These are phyloP conservation scores for Penicillium brasilianum DNA, from an alignment of 2,329 filamentous ascomycete species.

Conservation along the genomic window DNA sequence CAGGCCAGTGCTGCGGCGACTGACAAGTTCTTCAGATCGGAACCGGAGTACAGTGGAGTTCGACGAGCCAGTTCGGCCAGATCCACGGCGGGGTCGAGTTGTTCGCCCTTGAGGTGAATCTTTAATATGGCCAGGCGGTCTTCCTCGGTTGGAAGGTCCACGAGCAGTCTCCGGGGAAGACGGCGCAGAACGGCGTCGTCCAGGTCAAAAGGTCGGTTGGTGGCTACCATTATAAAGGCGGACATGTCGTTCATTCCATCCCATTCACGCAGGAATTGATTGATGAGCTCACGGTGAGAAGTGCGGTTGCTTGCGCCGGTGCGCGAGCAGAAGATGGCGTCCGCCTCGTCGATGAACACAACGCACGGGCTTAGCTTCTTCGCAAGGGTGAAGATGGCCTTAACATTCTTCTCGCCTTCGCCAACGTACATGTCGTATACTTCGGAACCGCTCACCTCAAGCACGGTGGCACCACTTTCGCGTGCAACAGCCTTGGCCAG, in stretches of 20 bases:
- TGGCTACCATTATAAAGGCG: conserved; percentile 98
- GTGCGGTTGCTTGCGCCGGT: conserved; percentile 66
- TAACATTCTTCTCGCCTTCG: conserved; percentile 94
- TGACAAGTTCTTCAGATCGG: conserved; percentile 58
- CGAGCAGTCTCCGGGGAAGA: conserved; percentile 54
- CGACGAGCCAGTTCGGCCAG: conserved; percentile 50
- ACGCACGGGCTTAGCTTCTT: conserved; percentile 90
- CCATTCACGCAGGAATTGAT: conserved; percentile 96
- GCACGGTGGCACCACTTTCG: conserved; percentile 68
- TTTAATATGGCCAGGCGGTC: conserved; percentile 55
- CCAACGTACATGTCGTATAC: conserved; percentile 97
- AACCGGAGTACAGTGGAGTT: conserved; percentile 58
- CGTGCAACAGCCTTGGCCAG: conserved; percentile 69
- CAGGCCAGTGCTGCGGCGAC: conserved; percentile 57
- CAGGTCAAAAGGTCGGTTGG: conserved; percentile 91
- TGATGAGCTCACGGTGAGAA: conserved; percentile 86
- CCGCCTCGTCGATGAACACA: conserved; percentile 96
- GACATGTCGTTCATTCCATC: conserved; percentile 83
- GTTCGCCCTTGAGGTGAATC: conserved; percentile 56
- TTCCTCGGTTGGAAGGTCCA: conserved; percentile 54
- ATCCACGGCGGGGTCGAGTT: conserved; percentile 48
- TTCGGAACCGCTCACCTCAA: conserved; percentile 87
- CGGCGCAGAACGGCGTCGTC: conserved; percentile 65
- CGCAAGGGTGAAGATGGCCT: conserved; percentile 86
- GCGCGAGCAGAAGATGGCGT: conserved; percentile 84